Percentiles rank a stretch among this genome's conserved stretches.
Conservation (phyloP, 2,329 filamentous ascomycete species). For the Ascochyta rabiei region DNA sequence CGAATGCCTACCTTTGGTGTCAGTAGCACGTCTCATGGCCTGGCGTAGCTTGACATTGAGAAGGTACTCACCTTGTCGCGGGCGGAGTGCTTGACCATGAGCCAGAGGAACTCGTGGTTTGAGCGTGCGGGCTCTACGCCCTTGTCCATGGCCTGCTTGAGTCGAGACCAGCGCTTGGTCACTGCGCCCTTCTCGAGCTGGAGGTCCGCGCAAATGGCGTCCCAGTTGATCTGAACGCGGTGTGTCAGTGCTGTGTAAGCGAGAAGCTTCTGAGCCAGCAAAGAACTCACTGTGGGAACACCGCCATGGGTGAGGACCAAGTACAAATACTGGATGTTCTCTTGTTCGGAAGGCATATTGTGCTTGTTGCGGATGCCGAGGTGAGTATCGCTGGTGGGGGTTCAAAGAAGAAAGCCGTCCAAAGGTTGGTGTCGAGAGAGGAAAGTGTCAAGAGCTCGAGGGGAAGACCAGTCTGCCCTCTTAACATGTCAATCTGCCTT, state of each 20-base stretch:
- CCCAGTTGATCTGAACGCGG: conserved; percentile 38
- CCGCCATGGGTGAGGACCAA: conserved; percentile 35
- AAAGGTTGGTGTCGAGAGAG: neutral
- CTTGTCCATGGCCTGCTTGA: conserved; percentile 34
- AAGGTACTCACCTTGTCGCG: conserved; percentile 26
- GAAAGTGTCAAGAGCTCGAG: neutral
- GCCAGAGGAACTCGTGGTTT: conserved; percentile 37
- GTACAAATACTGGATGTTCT: conserved; percentile 42
- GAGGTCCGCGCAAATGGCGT: conserved; percentile 30
- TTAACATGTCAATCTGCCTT: conserved; percentile 10
- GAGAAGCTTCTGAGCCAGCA: neutral
- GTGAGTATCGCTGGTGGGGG: neutral
- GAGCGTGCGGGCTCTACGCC: conserved; percentile 21
- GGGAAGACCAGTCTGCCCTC: conserved; percentile 1
- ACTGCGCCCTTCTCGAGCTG: conserved; percentile 33
- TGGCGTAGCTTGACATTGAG: neutral
- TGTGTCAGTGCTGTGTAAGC: neutral
- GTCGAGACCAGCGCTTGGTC: conserved; percentile 43
- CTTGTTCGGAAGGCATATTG: conserved; percentile 38
- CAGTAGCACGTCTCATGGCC: neutral
- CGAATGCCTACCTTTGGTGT: conserved; percentile 9
- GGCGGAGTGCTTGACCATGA: conserved; percentile 35
- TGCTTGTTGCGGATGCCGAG: neutral
- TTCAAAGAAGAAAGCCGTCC: neutral
- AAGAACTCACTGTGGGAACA: conserved; percentile 24